Conservation (phyloP, 2,329 filamentous ascomycete species). For the Scedosporium boydii region DNA sequence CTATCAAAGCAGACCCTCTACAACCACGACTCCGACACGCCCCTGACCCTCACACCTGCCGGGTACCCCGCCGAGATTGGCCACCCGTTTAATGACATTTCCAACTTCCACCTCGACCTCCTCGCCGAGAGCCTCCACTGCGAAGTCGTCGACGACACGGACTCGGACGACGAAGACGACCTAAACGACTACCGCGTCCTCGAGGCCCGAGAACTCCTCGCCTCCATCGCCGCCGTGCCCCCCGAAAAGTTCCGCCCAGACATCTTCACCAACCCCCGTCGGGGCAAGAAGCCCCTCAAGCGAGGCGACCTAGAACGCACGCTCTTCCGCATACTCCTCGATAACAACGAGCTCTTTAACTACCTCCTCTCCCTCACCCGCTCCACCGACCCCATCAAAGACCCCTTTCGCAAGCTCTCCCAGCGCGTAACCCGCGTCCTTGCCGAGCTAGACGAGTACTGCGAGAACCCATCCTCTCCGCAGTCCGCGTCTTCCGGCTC, state of each 20-base stretch:
- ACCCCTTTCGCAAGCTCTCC: conserved; percentile 37
- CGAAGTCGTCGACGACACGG: conserved; percentile 23
- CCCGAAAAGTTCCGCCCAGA: conserved; percentile 37
- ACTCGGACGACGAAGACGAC: conserved; percentile 18
- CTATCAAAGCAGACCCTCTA: conserved; percentile 38
- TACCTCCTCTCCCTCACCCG: conserved; percentile 37
- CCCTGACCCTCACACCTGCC: conserved; percentile 30
- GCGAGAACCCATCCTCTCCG: background rate
- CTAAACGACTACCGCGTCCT: conserved; percentile 28
- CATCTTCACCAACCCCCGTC: conserved; percentile 25
- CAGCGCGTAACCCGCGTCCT: conserved; percentile 39
- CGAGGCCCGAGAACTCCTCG: conserved; percentile 42
- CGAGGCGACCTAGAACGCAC: conserved; percentile 39
- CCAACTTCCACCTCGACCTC: conserved; percentile 40
- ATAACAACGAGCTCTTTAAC: conserved; percentile 44
- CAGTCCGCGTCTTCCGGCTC: conserved; percentile 3
- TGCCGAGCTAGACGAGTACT: conserved; percentile 27
- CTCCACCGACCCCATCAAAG: conserved; percentile 33
- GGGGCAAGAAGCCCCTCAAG: conserved; percentile 26
- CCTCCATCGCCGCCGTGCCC: conserved; percentile 28
- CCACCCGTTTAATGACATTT: conserved; percentile 37
- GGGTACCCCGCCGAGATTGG: conserved; percentile 37
- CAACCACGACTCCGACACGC: conserved; percentile 23
- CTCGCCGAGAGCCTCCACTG: conserved; percentile 44
- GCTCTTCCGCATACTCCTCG: conserved; percentile 42